phyloP scores from a whole-genome alignment of 495 filamentous ascomycete species.

The Penicillium lagena region DNA sequence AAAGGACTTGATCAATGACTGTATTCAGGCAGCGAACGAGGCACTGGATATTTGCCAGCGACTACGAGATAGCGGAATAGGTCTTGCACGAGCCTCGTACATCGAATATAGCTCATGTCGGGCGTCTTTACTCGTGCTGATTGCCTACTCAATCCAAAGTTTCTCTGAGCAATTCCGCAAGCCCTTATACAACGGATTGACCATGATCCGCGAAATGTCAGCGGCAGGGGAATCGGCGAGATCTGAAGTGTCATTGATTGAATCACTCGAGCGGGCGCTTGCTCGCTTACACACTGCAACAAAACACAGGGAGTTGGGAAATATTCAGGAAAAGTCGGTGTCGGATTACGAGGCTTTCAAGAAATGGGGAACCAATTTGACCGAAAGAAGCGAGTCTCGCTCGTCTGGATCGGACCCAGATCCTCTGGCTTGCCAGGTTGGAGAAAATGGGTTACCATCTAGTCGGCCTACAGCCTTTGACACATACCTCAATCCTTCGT shows the following conservation, averaged over 20 bases:
- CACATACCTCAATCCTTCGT: background rate
- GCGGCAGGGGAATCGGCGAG: conserved; percentile 23
- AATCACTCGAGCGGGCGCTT: conserved; percentile 26
- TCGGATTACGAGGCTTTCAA: conserved; percentile 22
- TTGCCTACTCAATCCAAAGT: conserved; percentile 23
- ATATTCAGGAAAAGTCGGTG: background rate
- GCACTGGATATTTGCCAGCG: conserved; percentile 17
- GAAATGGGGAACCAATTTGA: conserved; percentile 17
- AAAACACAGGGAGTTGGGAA: background rate
- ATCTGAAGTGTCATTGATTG: conserved; percentile 27
- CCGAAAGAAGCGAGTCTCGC: background rate
- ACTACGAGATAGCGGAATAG: conserved; percentile 17
- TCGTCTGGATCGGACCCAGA: background rate
- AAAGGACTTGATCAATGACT: conserved; percentile 16
- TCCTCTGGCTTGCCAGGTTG: background rate
- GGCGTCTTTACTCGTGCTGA: conserved; percentile 26
- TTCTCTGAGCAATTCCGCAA: conserved; percentile 13
- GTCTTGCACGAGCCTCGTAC: conserved; percentile 30
- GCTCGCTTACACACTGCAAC: conserved; percentile 9
- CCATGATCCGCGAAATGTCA: conserved; percentile 31
- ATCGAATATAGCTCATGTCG: conserved; percentile 33
- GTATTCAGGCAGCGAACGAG: conserved; percentile 19
- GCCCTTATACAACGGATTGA: conserved; percentile 16
- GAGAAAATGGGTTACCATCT: background rate
- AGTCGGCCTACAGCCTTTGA: background rate